Base-by-base conservation (phyloP, 2,329 filamentous ascomycete genomes). In the Fusarium sterilihyphosum region DNA sequence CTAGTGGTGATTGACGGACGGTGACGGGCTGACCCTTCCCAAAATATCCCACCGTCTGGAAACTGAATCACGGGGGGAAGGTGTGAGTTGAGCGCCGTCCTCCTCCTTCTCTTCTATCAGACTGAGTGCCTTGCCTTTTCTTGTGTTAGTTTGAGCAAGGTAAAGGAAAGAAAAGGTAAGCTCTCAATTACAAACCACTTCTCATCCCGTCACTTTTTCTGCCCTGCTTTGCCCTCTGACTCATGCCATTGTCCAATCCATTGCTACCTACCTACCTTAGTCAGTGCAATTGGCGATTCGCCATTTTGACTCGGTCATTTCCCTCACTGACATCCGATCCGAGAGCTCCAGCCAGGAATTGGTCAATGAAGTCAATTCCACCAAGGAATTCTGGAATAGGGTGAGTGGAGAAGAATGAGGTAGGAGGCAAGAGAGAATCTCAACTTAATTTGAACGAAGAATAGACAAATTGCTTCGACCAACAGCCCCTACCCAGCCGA, bases 11-110 rank as follows among this genome's bases (percentile, higher is more conserved):
- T 40, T 50, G 54, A 41, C 38, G 29, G 60, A 47, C 49, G 44
- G 63, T 61, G 66, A 64, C 68, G 70, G 66, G 68, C 69, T 77
- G 72, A 73, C 72, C 67, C 61, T 77, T 62, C 61, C 75, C 68
- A 78, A 77, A 75, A 78, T 77, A 78, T 74, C 76, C 66, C 61
- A 73, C 58, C 46, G 57, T 73, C 58, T 67, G n/a, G 66, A 69
- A 63, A 60, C 70, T 66, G 61, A 70, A 53, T 49, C 67, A 70
- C 52, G 47, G 37, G 43, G 52, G 65, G 70, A 67, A 67, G 49
- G 58, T 41, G 52, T 54, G 24, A 41, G 35, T 29, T 29, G 52
- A 54, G 35, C n/a, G 50, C 35, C 12, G 14, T 29, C 20, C 5
- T 29, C 52, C 58, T 72, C 52, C 58, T 74, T 62, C 59, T 44